phyloP scores from a whole-genome alignment of 2,329 filamentous ascomycete species.

The Sporothrix curviconia region DNA sequence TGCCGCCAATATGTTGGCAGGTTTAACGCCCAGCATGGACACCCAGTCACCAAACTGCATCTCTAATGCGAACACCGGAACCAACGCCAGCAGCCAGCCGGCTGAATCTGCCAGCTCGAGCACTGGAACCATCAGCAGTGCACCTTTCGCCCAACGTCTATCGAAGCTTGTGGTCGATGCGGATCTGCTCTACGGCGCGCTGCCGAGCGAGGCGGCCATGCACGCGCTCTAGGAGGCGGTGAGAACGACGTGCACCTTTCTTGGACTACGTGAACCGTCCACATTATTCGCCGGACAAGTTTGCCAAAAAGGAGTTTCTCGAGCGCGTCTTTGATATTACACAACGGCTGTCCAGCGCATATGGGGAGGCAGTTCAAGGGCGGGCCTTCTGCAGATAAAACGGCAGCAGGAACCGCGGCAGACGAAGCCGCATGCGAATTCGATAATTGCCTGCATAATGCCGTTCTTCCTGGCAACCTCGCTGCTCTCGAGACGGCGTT shows the following conservation, averaged over 20 bases:
- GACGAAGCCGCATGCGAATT: background rate
- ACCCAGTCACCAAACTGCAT: no score
- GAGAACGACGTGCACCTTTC: background rate
- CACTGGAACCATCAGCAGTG: background rate
- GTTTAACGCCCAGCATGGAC: background rate
- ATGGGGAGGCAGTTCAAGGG: background rate
- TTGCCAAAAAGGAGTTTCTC: slow-evolving; percentile 3
- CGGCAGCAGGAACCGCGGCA: no score
- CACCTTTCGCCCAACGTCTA: background rate
- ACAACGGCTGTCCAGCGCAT: background rate
- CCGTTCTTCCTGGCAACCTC: background rate
- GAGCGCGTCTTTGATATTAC: slow-evolving; percentile 3
- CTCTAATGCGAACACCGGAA: background rate
- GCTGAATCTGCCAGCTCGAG: background rate
- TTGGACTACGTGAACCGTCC: slow-evolving; percentile 14
- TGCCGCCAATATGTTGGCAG: background rate
- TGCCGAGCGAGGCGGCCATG: background rate
- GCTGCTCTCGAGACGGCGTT: background rate
- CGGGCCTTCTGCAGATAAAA: background rate
- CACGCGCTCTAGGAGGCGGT: background rate
- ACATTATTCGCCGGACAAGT: background rate
- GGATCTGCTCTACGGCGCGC: background rate
- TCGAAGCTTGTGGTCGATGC: background rate
- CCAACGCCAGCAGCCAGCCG: background rate
- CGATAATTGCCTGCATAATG: background rate